Evolutionary conservation across 176 grass and related monocot species (phyloP).

Genomic region (Pontederia crassipes): DNA sequence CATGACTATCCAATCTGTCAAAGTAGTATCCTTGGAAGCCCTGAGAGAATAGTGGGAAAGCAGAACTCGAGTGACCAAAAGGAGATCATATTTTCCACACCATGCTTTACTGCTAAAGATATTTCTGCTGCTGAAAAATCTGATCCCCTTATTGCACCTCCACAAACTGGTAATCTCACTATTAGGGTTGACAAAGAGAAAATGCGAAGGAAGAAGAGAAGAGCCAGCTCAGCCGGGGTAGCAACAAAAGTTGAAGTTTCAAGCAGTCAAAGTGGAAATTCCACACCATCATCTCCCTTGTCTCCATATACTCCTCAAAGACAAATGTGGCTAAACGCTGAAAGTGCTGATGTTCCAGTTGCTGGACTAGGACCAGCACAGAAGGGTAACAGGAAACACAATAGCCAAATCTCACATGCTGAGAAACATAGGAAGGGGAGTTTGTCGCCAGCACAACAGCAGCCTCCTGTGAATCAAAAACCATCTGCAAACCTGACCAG

Average conservation of each 20-base stretch:
- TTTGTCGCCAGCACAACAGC: slow-evolving; percentile 24
- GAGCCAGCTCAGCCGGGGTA: slow-evolving; percentile 31
- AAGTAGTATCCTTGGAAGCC: slow-evolving; percentile 18
- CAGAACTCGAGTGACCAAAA: slow-evolving; percentile 27
- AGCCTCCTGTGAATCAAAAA: slow-evolving; percentile 23
- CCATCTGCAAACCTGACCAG: slow-evolving; percentile 19
- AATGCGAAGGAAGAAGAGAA: slow-evolving; percentile 47
- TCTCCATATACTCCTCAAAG: slow-evolving; percentile 57
- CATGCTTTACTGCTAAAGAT: slow-evolving; percentile 20
- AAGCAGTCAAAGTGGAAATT: slow-evolving; percentile 90
- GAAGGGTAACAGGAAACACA: slow-evolving; percentile 32
- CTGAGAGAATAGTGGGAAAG: slow-evolving; percentile 32
- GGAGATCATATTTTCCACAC: slow-evolving; percentile 25
- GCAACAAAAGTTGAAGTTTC: slow-evolving; percentile 80
- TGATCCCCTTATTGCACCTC: slow-evolving; percentile 20
- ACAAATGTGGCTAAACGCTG: slow-evolving; percentile 30
- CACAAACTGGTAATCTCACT: slow-evolving; percentile 47
- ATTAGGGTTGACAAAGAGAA: slow-evolving; percentile 61
- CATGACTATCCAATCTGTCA: slow-evolving; percentile 28
- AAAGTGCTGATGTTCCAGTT: slow-evolving; percentile 20
- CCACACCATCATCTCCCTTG: slow-evolving; percentile 68
- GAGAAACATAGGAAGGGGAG: slow-evolving; percentile 19
- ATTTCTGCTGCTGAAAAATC: slow-evolving; percentile 29
- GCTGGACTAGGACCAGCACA: slow-evolving; percentile 23
- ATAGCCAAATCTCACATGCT: slow-evolving; percentile 24